Base-by-base conservation (phyloP, 2,329 filamentous ascomycete species). In the Leptographium flavum region DNA sequence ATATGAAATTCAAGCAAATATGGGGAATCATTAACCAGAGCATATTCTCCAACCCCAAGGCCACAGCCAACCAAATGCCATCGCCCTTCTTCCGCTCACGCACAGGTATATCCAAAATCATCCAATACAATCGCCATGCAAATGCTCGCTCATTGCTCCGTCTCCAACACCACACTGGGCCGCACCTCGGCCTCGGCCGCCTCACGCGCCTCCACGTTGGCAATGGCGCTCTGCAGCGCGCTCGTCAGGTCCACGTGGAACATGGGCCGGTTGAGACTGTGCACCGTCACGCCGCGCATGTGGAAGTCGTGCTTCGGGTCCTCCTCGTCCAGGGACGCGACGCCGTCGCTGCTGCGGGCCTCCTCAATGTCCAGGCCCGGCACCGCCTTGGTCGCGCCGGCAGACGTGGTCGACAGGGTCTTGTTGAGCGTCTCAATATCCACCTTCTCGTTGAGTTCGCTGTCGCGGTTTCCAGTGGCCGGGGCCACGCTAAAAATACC, bases 171-270 rank as follows among this genome's bases (percentile, higher is more conserved):
- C 17, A 41, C 46, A 14, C 28, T 31, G 0, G 47, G 39, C 6
- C 44, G 43, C 6, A 54, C 43, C 28, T 35, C 45, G 7, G 36
- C 47, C 4, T 46, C 55, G 8, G 17, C 42, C 40, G 67, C 65
- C 8, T 62, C 57, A 43, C 71, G 64, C 1, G 69, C 71, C 61
- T 86, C 76, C 0, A 85, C 74, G 53, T 93, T 94, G 27, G 81
- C 77, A 55, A 95, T 76, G 3, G 87, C 90, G 54, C 81, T 87
- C 62, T 95, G 85, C 54, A 96, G 63, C 7, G 92, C 92, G 56
- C 81, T 87, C 4, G 86, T 92, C 43, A 96, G 65, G 60, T 96
- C 92, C 44, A 94, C 76, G 59, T 98, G 92, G 74, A 98, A 96
- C 53, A 95, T 74, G 5, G 92, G 90, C 54, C 85, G 69, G 61